Conservation (phyloP, 768 basidiomycete genomes). For the Trametes cinnabarina region DNA sequence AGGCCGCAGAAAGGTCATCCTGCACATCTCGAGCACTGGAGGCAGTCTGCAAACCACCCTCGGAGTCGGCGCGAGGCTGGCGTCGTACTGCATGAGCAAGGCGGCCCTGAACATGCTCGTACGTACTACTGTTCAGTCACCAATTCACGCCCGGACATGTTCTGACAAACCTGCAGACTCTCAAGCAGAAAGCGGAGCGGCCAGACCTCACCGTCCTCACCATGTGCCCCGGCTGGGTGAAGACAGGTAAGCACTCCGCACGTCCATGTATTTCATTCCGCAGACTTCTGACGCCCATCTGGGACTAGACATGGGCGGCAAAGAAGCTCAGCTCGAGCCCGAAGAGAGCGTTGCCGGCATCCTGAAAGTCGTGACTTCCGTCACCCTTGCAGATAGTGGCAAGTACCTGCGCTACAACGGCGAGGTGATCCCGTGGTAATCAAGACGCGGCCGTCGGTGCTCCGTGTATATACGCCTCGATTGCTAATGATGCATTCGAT, state of each 20-base stretch:
- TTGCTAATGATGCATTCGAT: no score
- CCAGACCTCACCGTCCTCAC: slow-evolving; percentile 33
- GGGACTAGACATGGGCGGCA: slow-evolving; percentile 10
- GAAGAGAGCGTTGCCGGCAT: slow-evolving; percentile 8
- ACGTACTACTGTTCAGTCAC: background rate
- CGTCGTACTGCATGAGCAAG: slow-evolving; percentile 37
- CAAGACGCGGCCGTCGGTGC: no score
- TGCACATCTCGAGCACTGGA: slow-evolving; percentile 34
- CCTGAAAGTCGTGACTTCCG: slow-evolving; percentile 3
- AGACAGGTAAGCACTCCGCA: slow-evolving; percentile 23
- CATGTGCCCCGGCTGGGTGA: slow-evolving; percentile 16
- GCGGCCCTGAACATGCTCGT: slow-evolving; percentile 42
- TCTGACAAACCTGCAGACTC: background rate
- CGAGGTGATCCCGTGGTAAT: slow-evolving; percentile 2
- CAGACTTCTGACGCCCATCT: background rate
- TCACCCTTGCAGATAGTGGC: slow-evolving; percentile 1
- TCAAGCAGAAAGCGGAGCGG: slow-evolving; percentile 26
- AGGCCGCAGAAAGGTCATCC: slow-evolving; percentile 31
- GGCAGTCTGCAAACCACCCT: slow-evolving; percentile 33
- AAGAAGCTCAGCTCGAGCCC: background rate
- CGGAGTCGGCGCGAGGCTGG: slow-evolving; percentile 16
- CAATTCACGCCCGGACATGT: background rate
- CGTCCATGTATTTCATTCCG: no score
- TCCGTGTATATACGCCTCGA: no score
- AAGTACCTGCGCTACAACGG: slow-evolving; percentile 17